Base-by-base conservation (phyloP, 306 rosid genomes). In the Hippophae gyantsensis region DNA sequence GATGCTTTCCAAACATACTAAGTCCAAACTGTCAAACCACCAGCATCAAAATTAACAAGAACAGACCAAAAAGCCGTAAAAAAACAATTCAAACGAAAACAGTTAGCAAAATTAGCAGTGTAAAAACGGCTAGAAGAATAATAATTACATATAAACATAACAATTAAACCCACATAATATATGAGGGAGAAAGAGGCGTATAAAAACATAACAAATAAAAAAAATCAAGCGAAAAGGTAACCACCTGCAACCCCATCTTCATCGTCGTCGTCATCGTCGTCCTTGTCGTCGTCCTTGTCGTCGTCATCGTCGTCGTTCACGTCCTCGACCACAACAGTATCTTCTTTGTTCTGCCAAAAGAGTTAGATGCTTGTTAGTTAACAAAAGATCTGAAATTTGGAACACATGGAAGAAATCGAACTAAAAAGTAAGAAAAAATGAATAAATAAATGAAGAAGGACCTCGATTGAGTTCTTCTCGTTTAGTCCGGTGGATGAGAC, bases 271-370 rank as follows among this genome's bases (percentile, higher is more conserved):
- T 80, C 94, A 0, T 83, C 86, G 0, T 81, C 86, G 0, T 86
- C 95, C 0, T 85, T 86, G 0, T 84, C 89, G 0, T 73, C 90
- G 0, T 76, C 84, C 0, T 79, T 86, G 1, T 54, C 84, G 0
- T 82, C 79, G 6, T 82, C 82, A 0, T 27, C 4, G 7, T 82
- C 88, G 6, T 81, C 89, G 66, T 87, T 84, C 27, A 84, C 89
- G 45, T 87, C 95, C 79, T 87, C 93, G 3, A 87, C 79, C 48
- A 82, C 67, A 11, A 84, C 87, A 52, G 78, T 79, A 53, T 80
- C 85, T 6, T 80, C 86, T 14, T 66, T 53, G 13, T 72, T 76
- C 89, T 82, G 60, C n/a, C 18, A 46, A 66, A 50, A 32, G 38
- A 32, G 38, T 32, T 32, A 40, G 1, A 1, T 6, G 13, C 14